Percentiles rank a stretch among this genome's conserved stretches.
Evolutionary conservation across 2,329 filamentous ascomycete genomes (phyloP).

Genomic region (Diaporthe citrichinensis): DNA sequence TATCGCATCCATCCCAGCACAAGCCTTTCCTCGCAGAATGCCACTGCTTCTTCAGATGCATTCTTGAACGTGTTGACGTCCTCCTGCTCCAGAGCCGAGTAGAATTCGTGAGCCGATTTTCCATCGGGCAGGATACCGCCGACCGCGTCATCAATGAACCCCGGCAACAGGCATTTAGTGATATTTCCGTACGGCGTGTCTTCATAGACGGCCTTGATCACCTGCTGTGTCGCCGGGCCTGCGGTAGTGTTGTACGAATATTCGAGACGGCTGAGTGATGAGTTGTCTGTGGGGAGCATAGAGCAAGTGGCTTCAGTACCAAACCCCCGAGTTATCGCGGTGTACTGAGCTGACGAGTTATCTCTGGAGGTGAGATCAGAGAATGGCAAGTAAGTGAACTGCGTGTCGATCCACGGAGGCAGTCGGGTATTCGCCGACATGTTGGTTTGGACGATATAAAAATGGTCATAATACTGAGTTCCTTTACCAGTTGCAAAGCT

Average conservation of each 20-base stretch:
- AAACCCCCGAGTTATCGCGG: conserved; percentile 48
- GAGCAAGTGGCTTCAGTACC: conserved; percentile 41
- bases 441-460: conserved; percentile 61
- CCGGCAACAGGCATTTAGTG: background rate
- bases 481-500: too few relatives aligned
- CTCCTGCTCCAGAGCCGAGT: background rate
- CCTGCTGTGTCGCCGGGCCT: background rate
- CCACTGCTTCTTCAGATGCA: background rate
- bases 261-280: background rate
- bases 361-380: conserved; percentile 12
- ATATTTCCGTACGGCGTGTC: background rate
- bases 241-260: conserved; percentile 14
- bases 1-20: conserved; percentile 32
- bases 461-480: conserved; percentile 45
- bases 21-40: background rate
- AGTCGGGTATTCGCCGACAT: conserved; percentile 57
- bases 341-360: conserved; percentile 11
- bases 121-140: background rate
- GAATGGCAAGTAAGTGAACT: conserved; percentile 64
- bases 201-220: background rate
- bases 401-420: conserved; percentile 63
- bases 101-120: conserved; percentile 11
- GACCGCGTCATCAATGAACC: background rate
- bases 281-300: background rate
- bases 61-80: background rate